Evolutionary conservation across 192 early-diverging fungal genomes (phyloP).

Genomic region (Linnemannia schmuckeri): DNA sequence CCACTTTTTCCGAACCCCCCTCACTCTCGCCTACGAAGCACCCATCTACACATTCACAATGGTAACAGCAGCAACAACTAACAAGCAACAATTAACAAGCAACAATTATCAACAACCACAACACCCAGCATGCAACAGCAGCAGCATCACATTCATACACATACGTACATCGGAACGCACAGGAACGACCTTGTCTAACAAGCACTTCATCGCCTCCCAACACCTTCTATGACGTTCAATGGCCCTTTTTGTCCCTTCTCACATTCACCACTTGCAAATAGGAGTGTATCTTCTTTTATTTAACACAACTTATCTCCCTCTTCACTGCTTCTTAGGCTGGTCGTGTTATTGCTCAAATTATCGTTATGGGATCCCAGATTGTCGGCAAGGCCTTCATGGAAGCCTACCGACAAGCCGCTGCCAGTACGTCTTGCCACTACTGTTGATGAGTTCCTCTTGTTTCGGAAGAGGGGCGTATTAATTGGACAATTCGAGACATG

Average conservation of each 20-base stretch:
- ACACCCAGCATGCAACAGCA: no score
- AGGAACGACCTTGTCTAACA: neutral
- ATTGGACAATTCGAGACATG: neutral
- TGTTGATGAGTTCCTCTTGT: neutral
- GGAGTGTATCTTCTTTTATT: neutral
- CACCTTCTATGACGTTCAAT: no score
- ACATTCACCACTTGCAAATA: neutral
- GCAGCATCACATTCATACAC: no score
- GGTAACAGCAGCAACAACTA: neutral
- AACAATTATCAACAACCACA: no score
- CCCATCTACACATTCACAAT: neutral
- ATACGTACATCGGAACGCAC: no score
- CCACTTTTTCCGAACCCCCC: neutral
- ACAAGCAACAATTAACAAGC: no score
- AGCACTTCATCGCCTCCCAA: neutral
- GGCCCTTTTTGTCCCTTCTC: neutral
- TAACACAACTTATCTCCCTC: neutral
- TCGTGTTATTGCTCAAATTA: constrained; percentile 80
- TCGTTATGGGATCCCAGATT: constrained; percentile 85
- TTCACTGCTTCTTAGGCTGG: constrained; percentile 62
- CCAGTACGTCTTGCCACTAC: constrained; percentile 69
- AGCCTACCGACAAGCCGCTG: constrained; percentile 91
- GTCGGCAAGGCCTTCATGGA: constrained; percentile 93
- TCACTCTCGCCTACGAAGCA: neutral
- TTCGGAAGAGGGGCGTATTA: neutral